phyloP scores from a whole-genome alignment of 441 rosid species.

The Adansonia grandidieri region DNA sequence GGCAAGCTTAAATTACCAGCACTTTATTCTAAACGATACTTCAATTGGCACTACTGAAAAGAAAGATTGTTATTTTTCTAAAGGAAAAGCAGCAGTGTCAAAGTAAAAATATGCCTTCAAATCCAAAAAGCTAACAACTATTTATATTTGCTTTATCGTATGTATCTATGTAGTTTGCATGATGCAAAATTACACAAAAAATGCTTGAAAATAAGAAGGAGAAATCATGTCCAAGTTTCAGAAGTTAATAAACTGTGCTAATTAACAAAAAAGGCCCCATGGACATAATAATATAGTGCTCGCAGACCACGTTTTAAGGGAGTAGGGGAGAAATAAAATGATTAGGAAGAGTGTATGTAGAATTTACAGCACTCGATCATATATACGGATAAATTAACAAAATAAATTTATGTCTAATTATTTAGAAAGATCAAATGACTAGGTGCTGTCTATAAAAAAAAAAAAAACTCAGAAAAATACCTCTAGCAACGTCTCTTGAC shows the following conservation, averaged over 20 bases:
- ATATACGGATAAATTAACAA: neutral
- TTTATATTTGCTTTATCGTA: too few relatives aligned
- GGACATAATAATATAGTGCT: neutral
- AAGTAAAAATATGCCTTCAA: too few relatives aligned
- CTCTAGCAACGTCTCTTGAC: slow-evolving; percentile 57
- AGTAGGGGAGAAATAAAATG: neutral
- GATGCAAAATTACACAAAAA: neutral
- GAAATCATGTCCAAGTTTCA: neutral
- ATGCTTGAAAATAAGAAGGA: neutral
- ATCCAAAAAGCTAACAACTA: too few relatives aligned
- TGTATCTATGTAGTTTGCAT: neutral
- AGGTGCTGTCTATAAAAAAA: neutral
- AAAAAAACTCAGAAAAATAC: slow-evolving; percentile 39
- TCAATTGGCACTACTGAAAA: too few relatives aligned
- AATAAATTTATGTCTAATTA: neutral
- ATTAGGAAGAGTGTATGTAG: neutral
- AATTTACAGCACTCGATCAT: neutral
- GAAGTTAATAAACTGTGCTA: neutral
- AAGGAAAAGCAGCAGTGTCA: too few relatives aligned
- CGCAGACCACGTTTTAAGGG: neutral
- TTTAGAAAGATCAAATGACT: slow-evolving; percentile 13
- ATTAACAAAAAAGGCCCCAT: neutral
- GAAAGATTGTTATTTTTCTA: too few relatives aligned
- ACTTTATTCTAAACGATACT: too few relatives aligned
- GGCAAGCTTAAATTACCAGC: too few relatives aligned